phyloP scores from a whole-genome alignment of 139 green algal genomes.

The Haematococcus sp. region DNA sequence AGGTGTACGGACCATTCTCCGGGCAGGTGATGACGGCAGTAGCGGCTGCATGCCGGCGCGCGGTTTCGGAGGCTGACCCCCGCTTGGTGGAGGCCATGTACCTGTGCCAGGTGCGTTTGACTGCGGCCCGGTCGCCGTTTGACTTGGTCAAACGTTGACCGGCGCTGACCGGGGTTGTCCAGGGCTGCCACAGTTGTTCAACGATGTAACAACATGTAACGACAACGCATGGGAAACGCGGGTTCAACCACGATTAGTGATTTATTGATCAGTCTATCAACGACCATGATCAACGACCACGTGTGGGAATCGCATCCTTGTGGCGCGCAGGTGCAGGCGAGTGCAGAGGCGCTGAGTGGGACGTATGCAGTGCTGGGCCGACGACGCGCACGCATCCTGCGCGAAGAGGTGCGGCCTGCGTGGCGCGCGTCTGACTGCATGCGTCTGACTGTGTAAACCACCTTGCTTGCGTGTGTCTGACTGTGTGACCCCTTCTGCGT shows the following conservation, averaged over 20 bases:
- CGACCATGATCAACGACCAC: too few relatives aligned
- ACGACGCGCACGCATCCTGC: slow-evolving; percentile 75
- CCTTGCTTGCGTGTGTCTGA: too few relatives aligned
- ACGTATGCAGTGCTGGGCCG: slow-evolving; percentile 86
- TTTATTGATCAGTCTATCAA: too few relatives aligned
- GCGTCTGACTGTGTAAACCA: too few relatives aligned
- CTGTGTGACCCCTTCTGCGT: too few relatives aligned
- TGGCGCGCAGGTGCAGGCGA: slow-evolving; percentile 21
- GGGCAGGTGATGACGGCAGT: slow-evolving; percentile 79
- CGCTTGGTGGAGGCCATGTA: slow-evolving; percentile 95
- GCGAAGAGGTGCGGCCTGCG: slow-evolving; percentile 77
- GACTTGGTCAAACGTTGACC: too few relatives aligned
- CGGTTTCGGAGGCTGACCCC: slow-evolving; percentile 76
- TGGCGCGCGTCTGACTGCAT: neutral
- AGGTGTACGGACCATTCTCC: slow-evolving; percentile 85
- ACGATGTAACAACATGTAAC: too few relatives aligned
- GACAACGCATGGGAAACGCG: too few relatives aligned
- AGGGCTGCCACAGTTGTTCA: neutral
- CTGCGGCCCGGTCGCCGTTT: too few relatives aligned
- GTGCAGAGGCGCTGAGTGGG: slow-evolving; percentile 61
- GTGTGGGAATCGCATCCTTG: neutral
- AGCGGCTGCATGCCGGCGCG: slow-evolving; percentile 68
- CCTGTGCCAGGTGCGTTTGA: slow-evolving; percentile 71
- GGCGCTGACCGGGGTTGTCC: neutral
- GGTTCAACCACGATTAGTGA: too few relatives aligned